phyloP scores from a whole-genome alignment of 495 filamentous ascomycete genomes.

The Staphylotrichum longicolle region DNA sequence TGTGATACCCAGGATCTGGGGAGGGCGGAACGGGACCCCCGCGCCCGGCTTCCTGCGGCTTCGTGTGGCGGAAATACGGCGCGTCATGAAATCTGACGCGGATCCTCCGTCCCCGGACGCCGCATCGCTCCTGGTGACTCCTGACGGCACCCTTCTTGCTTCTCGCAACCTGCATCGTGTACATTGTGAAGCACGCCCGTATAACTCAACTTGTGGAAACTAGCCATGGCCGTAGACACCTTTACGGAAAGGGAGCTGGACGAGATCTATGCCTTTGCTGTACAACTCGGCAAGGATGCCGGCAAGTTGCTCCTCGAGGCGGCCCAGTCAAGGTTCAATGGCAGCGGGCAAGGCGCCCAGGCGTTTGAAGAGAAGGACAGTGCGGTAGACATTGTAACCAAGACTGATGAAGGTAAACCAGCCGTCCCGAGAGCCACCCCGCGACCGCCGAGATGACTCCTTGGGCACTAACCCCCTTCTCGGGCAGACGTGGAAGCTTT shows the following conservation, averaged over 20 bases:
- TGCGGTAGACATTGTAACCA: slow-evolving; percentile 68
- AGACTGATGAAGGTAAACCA: slow-evolving; percentile 63
- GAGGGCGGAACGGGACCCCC: not conserved
- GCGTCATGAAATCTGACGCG: not conserved
- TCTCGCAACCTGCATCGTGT: not conserved
- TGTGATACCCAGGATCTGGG: not conserved
- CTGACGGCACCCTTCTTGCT: not conserved
- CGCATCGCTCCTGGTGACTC: not conserved
- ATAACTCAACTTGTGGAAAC: not conserved
- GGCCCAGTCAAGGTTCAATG: slow-evolving; percentile 46
- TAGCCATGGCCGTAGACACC: slow-evolving; percentile 10
- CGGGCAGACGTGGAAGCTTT: slow-evolving; percentile 62
- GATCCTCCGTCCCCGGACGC: not conserved
- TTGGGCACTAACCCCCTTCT: not conserved
- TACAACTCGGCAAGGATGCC: slow-evolving; percentile 62
- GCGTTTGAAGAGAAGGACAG: slow-evolving; percentile 57
- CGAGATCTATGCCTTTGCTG: slow-evolving; percentile 63
- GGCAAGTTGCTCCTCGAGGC: slow-evolving; percentile 57
- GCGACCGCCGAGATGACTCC: no score
- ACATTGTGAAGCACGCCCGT: no score
- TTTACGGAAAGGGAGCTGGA: slow-evolving; percentile 42
- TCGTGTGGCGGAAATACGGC: not conserved
- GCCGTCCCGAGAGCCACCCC: not conserved
- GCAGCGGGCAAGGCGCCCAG: slow-evolving; percentile 22
- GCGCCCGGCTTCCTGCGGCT: slow-evolving; percentile 25